Base-by-base conservation (phyloP, 257 asterid genomes). In the Solanum sejunctum region DNA sequence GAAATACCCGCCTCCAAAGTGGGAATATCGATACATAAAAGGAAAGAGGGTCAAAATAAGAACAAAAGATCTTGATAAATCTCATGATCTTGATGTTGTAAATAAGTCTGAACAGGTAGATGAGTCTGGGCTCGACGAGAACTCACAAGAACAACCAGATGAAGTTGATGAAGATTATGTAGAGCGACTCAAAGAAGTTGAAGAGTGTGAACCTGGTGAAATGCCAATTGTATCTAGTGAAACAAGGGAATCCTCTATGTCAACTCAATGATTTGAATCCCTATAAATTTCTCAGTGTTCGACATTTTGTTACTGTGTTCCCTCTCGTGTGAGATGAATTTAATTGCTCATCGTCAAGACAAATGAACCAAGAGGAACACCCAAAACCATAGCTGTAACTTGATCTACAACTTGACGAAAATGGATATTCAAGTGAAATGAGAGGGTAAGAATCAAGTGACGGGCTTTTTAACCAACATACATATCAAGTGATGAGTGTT, bases 1-100 rank as follows among this genome's bases (percentile, higher is more conserved):
- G 89, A 96, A 96, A 85, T 96, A 93, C 70, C 95, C 95, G 47
- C 95, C 99, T 2, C 97, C 95, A 2, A 94, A 90, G 88, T 94
- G 97, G 98, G 98, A 93, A 85, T 93, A 93, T 84, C 92, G 91
- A 8, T 94, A 93, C 78, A 49, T 93, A 32, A 93, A 93, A 88
- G 98, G 98, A 61, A 94, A 91, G 92, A 97, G 97, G 39, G 73
- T 96, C 69, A 93, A 89, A 92, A 80, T 96, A 77, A 91, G 91
- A 88, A 85, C 89, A 17, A 88, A 92, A 54, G 81, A 89, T 85
- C 63, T 72, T 70, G 79, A 72, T 60, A 81, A 77, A 85, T 61
- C 85, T n/a, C 75, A 36, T 16, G 61, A 56, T 47, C 85, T 36
- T 49, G 26, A 66, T 32, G 86, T 63, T 82, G 70, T 15, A 75